Conservation (phyloP, 192 early-diverging fungal species). For the Phlyctochytrium planicorne region DNA sequence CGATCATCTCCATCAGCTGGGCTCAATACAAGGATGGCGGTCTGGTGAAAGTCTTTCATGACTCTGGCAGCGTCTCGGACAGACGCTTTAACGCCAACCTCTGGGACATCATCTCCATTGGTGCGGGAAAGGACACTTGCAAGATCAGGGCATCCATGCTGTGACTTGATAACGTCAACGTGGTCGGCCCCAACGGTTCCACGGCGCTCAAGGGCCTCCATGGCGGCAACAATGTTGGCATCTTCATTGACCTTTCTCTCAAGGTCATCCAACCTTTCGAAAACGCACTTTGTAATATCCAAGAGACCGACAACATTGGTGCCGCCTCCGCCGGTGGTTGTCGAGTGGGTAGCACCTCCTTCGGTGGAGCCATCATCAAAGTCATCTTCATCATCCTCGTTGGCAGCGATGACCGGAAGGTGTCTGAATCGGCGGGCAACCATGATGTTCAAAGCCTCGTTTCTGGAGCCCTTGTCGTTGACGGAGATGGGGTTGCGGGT, state of each 20-base stretch:
- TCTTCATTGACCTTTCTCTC: conserved; percentile 55
- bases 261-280: conserved; percentile 47
- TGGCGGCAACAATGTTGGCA: conserved; percentile 54
- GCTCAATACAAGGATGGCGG: conserved; percentile 47
- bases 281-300: conserved; percentile 55
- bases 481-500: conserved; percentile 90
- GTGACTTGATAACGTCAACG: conserved; percentile 31
- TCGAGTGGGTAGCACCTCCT: conserved; percentile 54
- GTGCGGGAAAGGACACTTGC: conserved; percentile 65
- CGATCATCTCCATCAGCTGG: conserved; percentile 42
- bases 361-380: conserved; percentile 13
- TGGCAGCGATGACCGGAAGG: conserved; percentile 43
- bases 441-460: conserved; percentile 50
- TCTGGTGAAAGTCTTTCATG: conserved; percentile 43
- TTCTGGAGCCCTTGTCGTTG: conserved; percentile 46
- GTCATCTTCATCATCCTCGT: conserved; percentile 35
- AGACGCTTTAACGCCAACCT: conserved; percentile 33
- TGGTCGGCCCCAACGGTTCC: conserved; percentile 40
- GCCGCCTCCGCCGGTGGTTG: conserved; percentile 62
- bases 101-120: conserved; percentile 31
- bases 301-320: conserved; percentile 46
- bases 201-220: conserved; percentile 53
- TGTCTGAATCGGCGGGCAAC: conserved; percentile 49
- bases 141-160: conserved; percentile 91
- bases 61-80: conserved; percentile 44